Evolutionary conservation across 192 early-diverging fungal genomes (phyloP).

Genomic region (Backusella tuberculispora): DNA sequence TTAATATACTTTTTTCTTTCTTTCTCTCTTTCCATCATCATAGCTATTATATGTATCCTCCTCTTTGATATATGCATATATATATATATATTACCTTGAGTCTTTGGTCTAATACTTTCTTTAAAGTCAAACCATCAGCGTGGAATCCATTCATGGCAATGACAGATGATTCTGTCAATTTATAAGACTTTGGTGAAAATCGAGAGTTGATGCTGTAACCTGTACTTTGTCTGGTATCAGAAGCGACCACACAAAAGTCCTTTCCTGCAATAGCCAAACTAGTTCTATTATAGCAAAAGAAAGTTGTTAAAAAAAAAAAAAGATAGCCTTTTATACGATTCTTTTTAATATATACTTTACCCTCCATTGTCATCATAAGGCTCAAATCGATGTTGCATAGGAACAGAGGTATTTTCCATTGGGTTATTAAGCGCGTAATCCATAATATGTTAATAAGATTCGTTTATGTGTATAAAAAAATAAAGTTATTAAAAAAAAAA

Average conservation of each 20-base stretch:
- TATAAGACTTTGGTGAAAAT: constrained; percentile 88
- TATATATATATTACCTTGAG: constrained; percentile 94
- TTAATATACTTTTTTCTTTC: background rate
- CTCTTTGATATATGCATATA: background rate
- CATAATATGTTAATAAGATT: background rate
- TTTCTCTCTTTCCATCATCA: background rate
- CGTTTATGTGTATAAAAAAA: background rate
- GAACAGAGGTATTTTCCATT: constrained; percentile 24
- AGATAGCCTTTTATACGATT: background rate
- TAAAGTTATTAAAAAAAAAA: background rate
- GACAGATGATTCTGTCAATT: constrained; percentile 84
- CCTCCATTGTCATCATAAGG: constrained; percentile 91
- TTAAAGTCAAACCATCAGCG: constrained; percentile 86
- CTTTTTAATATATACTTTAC: constrained; percentile 40
- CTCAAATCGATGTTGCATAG: constrained; percentile 75
- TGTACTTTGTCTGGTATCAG: constrained; percentile 94
- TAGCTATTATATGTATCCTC: no score
- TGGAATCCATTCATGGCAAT: constrained; percentile 87
- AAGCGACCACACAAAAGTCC: constrained; percentile 93
- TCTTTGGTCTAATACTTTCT: constrained; percentile 81
- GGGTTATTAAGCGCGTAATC: background rate
- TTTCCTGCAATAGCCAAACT: constrained; percentile 92
- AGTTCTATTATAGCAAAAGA: constrained; percentile 59
- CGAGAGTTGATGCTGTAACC: constrained; percentile 96
- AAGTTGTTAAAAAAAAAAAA: background rate